Base-by-base conservation (phyloP, 2,329 filamentous ascomycete genomes). In the Zymoseptoria ardabiliae region DNA sequence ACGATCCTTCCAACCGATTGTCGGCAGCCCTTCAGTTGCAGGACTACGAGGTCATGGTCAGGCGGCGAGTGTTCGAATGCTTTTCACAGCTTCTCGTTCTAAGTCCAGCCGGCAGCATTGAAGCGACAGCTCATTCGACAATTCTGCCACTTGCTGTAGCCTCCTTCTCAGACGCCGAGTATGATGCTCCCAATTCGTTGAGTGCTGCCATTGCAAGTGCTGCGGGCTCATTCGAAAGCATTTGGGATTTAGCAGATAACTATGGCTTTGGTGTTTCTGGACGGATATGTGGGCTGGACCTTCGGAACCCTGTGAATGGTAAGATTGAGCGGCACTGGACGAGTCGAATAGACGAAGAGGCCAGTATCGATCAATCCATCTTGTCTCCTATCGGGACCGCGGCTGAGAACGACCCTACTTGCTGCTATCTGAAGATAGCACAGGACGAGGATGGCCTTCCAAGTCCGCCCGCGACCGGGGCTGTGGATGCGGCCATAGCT, bases 161-260 rank as follows among this genome's bases (percentile, higher is more conserved):
- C 0, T 88, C 93, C 1, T 97, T 99, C 73, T 91, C 94, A 0
- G 92, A 97, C 68, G 91, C 93, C 0, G 91, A 95, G 59, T 91
- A 90, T 68, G 95, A 96, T 70, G 85, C 86, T 0, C 87, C 90
- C 17, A 93, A 85, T 68, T 93, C 91, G 1, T 74, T 97, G 53
- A 96, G 93, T 69, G 89, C 90, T 13, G 91, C 92, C 0, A 97
- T 99, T 69, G 93, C 93, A 19, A 94, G 88, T 65, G 90, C 92
- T 17, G 90, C 91, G 1, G 91, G 90, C 5, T 89, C 86, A 2
- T 97, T 97, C 69, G 94, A 99, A 68, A 92, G 86, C 0, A 85
- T 99, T 48, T 99, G 94, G 94, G 93, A 97, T 63, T 84, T 96
- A 6, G 89, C 87, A 8, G 94, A 99, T 72, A 97, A 97, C 70